These are phyloP conservation scores for Zizania latifolia DNA, from an alignment of 176 grass and related monocot genomes.

Conservation along the genomic window DNA sequence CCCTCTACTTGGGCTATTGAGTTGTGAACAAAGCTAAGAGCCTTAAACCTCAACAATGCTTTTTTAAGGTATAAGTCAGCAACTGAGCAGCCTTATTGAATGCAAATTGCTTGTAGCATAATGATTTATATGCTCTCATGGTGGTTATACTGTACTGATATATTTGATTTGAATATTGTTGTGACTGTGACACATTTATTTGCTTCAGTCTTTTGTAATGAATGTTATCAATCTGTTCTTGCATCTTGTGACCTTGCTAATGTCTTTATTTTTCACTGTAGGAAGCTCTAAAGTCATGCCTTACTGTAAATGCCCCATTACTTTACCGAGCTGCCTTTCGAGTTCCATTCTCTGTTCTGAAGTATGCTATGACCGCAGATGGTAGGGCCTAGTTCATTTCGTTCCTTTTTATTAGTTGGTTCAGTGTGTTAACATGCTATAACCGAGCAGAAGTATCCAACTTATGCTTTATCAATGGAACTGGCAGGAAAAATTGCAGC, in stretches of 20 bases:
- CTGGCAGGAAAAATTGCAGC: conserved; percentile 92
- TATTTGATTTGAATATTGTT: background rate
- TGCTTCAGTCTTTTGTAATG: background rate
- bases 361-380: conserved; percentile 98
- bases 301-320: conserved; percentile 88
- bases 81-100: background rate
- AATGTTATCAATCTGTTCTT: background rate
- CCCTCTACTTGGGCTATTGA: background rate
- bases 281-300: conserved; percentile 85
- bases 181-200: background rate
- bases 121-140: background rate
- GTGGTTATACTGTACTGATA: background rate
- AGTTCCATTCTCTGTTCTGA: conserved; percentile 84
- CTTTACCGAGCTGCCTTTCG: conserved; percentile 78
- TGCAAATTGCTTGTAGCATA: background rate
- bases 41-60: background rate
- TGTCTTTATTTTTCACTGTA: conserved; percentile 37
- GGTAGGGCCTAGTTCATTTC: conserved; percentile 45
- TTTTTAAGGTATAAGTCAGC: background rate
- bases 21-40: background rate
- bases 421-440: background rate
- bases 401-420: background rate
- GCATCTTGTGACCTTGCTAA: background rate
- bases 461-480: background rate
- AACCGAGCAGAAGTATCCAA: background rate